These are phyloP conservation scores for Ceratorhiza oryzae-sativae DNA, from an alignment of 1,284 basidiomycete genomes.

Conservation along the genomic window DNA sequence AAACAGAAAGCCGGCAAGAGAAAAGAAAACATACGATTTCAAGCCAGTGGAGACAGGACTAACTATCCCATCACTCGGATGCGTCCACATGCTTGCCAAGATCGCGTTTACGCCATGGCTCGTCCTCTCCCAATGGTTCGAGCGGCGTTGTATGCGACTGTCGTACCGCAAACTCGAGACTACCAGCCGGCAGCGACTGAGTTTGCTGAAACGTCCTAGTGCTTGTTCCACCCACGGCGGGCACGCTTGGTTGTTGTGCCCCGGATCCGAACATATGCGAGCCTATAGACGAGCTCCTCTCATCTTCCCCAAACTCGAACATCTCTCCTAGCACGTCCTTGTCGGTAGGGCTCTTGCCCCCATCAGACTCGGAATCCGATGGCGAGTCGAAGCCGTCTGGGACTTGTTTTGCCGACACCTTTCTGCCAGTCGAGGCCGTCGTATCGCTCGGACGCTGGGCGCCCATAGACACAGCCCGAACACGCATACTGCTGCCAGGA, in stretches of 20 bases:
- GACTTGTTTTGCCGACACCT: neutral
- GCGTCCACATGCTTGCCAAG: slow-evolving; percentile 17
- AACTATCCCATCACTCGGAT: slow-evolving; percentile 23
- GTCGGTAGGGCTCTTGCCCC: slow-evolving; percentile 5
- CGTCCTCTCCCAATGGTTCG: slow-evolving; percentile 27
- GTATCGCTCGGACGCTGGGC: slow-evolving; percentile 7
- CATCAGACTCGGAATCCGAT: slow-evolving; percentile 24
- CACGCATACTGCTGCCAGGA: slow-evolving; percentile 18
- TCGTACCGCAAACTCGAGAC: slow-evolving; percentile 19
- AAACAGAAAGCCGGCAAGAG: neutral
- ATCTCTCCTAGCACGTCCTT: slow-evolving; percentile 13
- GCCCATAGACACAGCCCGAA: slow-evolving; percentile 24
- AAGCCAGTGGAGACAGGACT: neutral
- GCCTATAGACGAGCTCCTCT: neutral
- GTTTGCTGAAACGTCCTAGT: slow-evolving; percentile 31
- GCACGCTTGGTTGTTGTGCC: neutral
- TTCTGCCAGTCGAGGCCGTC: neutral
- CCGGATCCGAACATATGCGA: slow-evolving; percentile 34
- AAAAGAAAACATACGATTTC: neutral
- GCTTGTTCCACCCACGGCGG: neutral
- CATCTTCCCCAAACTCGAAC: slow-evolving; percentile 35
- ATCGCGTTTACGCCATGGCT: slow-evolving; percentile 33
- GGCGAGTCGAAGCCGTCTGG: slow-evolving; percentile 22
- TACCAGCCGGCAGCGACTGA: slow-evolving; percentile 34
- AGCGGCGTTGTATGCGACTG: slow-evolving; percentile 1